These are phyloP conservation scores for Chaetoscypha palmicola DNA, from an alignment of 2,329 filamentous ascomycete genomes.

Conservation along the genomic window DNA sequence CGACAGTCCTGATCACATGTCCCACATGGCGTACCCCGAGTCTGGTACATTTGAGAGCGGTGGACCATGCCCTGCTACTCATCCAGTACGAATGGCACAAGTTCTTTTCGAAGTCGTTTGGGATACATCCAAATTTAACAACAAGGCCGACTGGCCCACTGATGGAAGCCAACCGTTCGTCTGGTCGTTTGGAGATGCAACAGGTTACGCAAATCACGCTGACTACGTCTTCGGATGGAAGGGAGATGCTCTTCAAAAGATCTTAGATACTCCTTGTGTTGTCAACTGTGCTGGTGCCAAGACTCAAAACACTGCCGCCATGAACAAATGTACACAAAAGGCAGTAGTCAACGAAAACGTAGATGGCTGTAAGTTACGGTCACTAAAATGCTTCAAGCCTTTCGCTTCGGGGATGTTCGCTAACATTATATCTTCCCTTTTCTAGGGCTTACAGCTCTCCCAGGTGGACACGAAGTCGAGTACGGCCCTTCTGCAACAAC, in stretches of 20 bases:
- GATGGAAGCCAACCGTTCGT: constrained; percentile 38
- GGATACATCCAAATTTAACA: constrained; percentile 37
- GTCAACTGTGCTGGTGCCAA: constrained; percentile 41
- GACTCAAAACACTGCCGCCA: constrained; percentile 37
- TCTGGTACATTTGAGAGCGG: constrained; percentile 18
- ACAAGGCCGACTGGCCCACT: constrained; percentile 38
- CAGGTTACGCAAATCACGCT: constrained; percentile 43
- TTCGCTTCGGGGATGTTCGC: background rate
- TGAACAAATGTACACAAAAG: constrained; percentile 40
- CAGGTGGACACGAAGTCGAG: constrained; percentile 21
- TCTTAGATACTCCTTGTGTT: constrained; percentile 41
- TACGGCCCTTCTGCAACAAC: too few species aligned
- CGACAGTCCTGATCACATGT: constrained; percentile 12
- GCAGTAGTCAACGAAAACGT: constrained; percentile 44
- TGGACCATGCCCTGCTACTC: constrained; percentile 24
- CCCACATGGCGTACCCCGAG: constrained; percentile 25
- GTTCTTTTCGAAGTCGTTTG: constrained; percentile 44
- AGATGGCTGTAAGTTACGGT: constrained; percentile 39
- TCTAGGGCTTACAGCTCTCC: constrained; percentile 13
- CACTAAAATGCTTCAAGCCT: background rate
- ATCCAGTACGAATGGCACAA: constrained; percentile 42
- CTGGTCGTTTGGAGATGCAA: constrained; percentile 38
- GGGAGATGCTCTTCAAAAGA: constrained; percentile 40
- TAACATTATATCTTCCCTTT: background rate
- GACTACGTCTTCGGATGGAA: constrained; percentile 48